phyloP scores from a whole-genome alignment of 441 rosid genomes.

The Corymbia citriodora region DNA sequence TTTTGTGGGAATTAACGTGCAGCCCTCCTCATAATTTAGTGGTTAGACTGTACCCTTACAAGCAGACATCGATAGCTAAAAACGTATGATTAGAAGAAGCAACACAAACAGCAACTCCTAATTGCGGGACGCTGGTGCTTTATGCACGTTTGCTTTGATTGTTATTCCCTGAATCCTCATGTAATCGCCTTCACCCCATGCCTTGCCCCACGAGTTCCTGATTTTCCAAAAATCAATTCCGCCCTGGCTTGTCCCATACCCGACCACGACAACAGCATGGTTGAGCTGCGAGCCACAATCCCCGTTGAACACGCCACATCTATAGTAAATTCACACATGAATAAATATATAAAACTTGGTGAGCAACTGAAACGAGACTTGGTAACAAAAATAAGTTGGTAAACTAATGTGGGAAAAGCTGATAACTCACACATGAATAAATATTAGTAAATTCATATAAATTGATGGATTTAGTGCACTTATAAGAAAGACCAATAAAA shows the following conservation, averaged over 20 bases:
- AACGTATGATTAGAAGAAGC: background rate
- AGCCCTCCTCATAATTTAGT: background rate
- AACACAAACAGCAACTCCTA: background rate
- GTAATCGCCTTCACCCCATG: slow-evolving; percentile 2
- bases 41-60: background rate
- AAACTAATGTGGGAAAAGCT: no score
- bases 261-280: background rate
- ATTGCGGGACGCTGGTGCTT: background rate
- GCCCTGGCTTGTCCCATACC: background rate
- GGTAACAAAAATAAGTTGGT: no score
- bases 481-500: no score
- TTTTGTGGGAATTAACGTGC: background rate
- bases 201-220: background rate
- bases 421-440: no score
- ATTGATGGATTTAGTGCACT: no score
- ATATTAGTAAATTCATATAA: no score
- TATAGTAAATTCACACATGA: background rate
- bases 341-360: no score
- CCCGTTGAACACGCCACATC: background rate
- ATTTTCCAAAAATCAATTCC: background rate
- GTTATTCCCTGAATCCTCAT: slow-evolving; percentile 6
- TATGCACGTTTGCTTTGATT: background rate
- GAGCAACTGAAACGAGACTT: no score
- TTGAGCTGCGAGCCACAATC: background rate
- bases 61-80: background rate